Conservation (phyloP, 768 basidiomycete genomes). For the Astraeus odoratus region DNA sequence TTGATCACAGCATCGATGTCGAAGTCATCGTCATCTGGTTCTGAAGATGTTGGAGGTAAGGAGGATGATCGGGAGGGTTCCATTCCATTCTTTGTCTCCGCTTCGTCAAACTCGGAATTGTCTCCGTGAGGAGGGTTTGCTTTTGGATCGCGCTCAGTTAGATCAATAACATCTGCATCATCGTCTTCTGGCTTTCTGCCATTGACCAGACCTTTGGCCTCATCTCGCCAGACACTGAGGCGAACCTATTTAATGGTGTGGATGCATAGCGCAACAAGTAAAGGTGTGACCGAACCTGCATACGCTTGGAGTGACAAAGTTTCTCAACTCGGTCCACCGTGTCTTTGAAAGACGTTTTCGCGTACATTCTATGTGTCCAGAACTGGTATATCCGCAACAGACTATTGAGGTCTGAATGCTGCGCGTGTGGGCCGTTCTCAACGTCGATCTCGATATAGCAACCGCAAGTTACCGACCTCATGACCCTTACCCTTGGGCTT, state of each 20-base stretch:
- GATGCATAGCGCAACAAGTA: not conserved
- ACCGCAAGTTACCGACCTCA: slow-evolving; percentile 49
- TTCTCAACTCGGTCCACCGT: slow-evolving; percentile 84
- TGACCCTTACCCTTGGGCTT: slow-evolving; percentile 84
- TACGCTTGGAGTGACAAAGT: slow-evolving; percentile 76
- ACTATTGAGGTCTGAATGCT: slow-evolving; percentile 78
- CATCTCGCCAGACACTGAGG: slow-evolving; percentile 73
- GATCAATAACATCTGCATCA: slow-evolving; percentile 24
- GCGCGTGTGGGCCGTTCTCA: not conserved
- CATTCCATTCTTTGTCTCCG: slow-evolving; percentile 13
- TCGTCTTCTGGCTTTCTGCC: slow-evolving; percentile 20
- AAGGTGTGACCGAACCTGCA: slow-evolving; percentile 58
- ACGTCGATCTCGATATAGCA: not conserved
- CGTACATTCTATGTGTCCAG: slow-evolving; percentile 92
- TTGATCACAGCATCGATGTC: slow-evolving; percentile 47
- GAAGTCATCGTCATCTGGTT: slow-evolving; percentile 38
- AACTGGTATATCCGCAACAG: slow-evolving; percentile 84
- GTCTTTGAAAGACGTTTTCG: slow-evolving; percentile 81
- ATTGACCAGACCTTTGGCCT: slow-evolving; percentile 42
- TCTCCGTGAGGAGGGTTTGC: slow-evolving; percentile 19
- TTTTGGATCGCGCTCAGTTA: slow-evolving; percentile 20
- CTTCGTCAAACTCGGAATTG: slow-evolving; percentile 10
- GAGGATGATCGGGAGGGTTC: slow-evolving; percentile 35
- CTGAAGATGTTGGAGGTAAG: slow-evolving; percentile 35
- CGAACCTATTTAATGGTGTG: slow-evolving; percentile 42